Evolutionary conservation across 139 green algal genomes (phyloP), one percentile per base, ranked within the genome.

Genomic region (Chlorella sp.): DNA sequence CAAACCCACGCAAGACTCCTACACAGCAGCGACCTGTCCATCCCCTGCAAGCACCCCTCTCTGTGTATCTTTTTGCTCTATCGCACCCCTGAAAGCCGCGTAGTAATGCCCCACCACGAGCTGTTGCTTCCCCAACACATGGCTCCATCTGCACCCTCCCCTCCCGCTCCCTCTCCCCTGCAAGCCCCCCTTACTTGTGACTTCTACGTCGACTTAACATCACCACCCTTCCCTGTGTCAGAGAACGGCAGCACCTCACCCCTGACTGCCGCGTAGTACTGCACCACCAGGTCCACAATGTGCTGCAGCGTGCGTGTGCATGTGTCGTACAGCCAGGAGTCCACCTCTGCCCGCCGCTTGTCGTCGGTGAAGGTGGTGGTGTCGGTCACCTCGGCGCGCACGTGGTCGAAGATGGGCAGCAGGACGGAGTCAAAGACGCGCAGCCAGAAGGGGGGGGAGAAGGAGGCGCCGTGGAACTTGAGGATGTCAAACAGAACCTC

Each of bases 361-460:
- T 98, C 96, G 84, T 94, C 95, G 60, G 96, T 97, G 92, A 98
- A 98, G 34, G 97, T 98, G 85, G 96, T 98, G 30, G 95, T 97
- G 91, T 98, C 96, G 24, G 96, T 97, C 28, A 97, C 94, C 92
- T 94, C 64, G 37, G 34, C 69, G 68, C 81, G 64, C 83, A 60
- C 98, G 89, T 98, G 95, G 95, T 99, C 98, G 88, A 99, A 99
- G 88, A 99, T 99, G 75, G 98, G 98, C 84, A 99, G 96, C 82
- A 99, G 94, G 90, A 99, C 97, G 37, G 91, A 96, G 83, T 99
- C 97, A 92, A 99, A 99, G 53, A 99, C 95, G 89, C 98, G 94
- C 80, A 93, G 91, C 98, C 98, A 99, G 90, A 99, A 99, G 24
- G 93, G 71, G 94, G 87, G 78, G 1, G 97, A 96, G 94, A 99